Base-by-base conservation (phyloP, 2,329 filamentous ascomycete species). In the Colletotrichum magnum region DNA sequence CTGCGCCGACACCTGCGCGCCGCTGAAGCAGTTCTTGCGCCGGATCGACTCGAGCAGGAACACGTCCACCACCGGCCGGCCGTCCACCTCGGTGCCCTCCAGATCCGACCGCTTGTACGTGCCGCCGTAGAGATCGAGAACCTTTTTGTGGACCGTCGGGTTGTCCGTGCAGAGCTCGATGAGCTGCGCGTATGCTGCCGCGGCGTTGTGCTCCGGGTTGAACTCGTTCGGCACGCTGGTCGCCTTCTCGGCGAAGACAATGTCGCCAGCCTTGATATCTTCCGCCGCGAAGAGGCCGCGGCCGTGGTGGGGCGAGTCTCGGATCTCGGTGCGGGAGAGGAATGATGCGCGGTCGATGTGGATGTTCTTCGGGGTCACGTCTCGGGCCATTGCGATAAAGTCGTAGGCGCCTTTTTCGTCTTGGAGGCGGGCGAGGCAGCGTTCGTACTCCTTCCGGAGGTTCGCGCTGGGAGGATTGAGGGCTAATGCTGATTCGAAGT, bases 181-280 rank as follows among this genome's bases (percentile, higher is more conserved):
- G 58, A 82, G 77, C 5, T 77, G 74, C 56, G 83, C 81, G 73
- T 82, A 83, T 1, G 84, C 80, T 56, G 84, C 81, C 0, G 81
- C 81, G 6, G 82, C 82, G 43, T 83, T 76, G 26, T 79, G 77
- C 12, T 78, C 71, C 21, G 76, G 76, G 68, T 83, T 80, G 73
- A 83, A 82, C 63, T 82, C 79, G 78, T 82, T 84, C 0, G 80
- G 80, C 61, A 81, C 77, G 43, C 79, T 76, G 24, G 79, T 75
- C 0, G 82, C 81, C 72, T 83, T 84, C 68, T 84, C 84, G 43
- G 77, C 79, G 16, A 84, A 78, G 24, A 85, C 75, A 2, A 85
- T 53, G 1, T 83, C 80, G 54, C 83, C 83, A 0, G 79, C 77
- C 5, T 72, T 73, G 53, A 85, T 74, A 53, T 77, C 73, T 18